These are phyloP conservation scores for Hymenoscyphus fructigenus DNA, from an alignment of 2,329 filamentous ascomycete species.

Conservation along the genomic window DNA sequence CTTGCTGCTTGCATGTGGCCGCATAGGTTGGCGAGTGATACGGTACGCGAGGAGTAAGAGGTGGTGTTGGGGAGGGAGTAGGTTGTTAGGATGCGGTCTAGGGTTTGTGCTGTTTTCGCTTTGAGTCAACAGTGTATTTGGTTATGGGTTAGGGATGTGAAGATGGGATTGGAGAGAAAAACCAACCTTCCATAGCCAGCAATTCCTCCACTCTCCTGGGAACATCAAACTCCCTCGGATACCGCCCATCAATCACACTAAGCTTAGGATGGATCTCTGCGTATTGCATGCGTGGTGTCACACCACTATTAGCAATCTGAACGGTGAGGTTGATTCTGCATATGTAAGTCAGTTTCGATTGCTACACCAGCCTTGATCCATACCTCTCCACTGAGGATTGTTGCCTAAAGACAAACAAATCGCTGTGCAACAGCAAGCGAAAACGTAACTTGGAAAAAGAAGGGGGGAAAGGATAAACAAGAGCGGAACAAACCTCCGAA, in stretches of 20 bases:
- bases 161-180: not conserved
- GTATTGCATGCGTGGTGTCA: conserved; percentile 16
- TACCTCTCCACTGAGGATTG: no score
- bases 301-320: conserved; percentile 25
- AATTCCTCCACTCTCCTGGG: conserved; percentile 24
- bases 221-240: conserved; percentile 23
- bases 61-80: conserved; percentile 8
- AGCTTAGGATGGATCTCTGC: conserved; percentile 30
- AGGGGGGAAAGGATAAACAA: not conserved
- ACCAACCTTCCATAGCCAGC: conserved; percentile 24
- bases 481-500: conserved; percentile 17
- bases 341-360: no score
- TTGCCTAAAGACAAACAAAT: not conserved
- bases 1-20: not conserved
- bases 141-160: not conserved
- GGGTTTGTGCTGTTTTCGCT: not conserved
- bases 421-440: not conserved
- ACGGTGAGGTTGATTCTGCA: conserved; percentile 24
- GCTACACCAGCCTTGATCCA: no score
- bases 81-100: conserved; percentile 9
- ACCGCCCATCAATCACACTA: conserved; percentile 13
- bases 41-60: not conserved
- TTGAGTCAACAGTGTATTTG: no score
- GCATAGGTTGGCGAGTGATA: not conserved
- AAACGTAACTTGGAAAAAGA: not conserved